Evolutionary conservation across 1,139 yeast genomes (phyloP), one percentile per base, ranked within the genome.

Genomic region (Kodamaea suecica): DNA sequence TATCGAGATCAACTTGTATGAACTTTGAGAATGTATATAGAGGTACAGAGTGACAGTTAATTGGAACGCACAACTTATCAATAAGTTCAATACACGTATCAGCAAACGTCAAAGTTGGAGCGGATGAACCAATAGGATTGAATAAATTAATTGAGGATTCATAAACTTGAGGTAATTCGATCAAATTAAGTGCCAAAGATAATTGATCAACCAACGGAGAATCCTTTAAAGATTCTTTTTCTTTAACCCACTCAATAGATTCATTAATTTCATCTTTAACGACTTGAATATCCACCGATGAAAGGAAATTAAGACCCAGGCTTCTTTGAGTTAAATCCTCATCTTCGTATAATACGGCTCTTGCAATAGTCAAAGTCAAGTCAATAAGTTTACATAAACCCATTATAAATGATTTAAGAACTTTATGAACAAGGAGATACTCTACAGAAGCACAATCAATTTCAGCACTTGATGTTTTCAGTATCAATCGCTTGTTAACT

Each of bases 291-390:
- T 63, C 52, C 4, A 47, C 45, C 16, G 49, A 53, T 1, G 55
- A 39, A 33, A 68, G 55, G 35, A 64, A 66, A 40, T 65, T 59
- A 34, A 68, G 51, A 33, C 76, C 78, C 81, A 82, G 76, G 9
- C 68, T 64, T 43, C 82, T 73, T 2, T 84, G 76, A 37, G 80
- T 79, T 34, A 84, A 59, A 55, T 84, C 94, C 50, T 84, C 94
- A 48, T 84, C 92, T 47, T 83, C 90, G 46, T 78, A 79, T 12
- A 84, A 62, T 5, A 79, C 82, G n/a, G 79, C 80, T 12, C 70
- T 62, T 1, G 80, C 78, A 24, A 80, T 57, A 6, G 59, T 55
- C 3, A 73, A 50, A 5, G 73, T 64, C 32, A 74, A 63, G 14
- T 76, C 76, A 5, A 77, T 70, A 47, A 78, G 70, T 40, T 73